These are phyloP conservation scores for Rhytidhysteron rufulum DNA, from an alignment of 2,329 filamentous ascomycete genomes.

Conservation along the genomic window DNA sequence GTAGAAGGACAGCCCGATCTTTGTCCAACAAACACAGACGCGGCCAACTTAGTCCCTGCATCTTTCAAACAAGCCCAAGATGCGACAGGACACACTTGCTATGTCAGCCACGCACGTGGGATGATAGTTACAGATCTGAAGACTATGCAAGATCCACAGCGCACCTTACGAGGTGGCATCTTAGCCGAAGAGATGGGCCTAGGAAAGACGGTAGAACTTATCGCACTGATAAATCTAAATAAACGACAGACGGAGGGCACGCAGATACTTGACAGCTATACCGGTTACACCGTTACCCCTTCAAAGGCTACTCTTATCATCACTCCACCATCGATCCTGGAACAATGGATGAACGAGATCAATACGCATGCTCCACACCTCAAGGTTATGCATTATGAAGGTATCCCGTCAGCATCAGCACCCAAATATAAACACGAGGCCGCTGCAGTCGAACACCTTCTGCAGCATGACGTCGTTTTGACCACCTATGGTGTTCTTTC, in stretches of 20 bases:
- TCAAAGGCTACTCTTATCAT: constrained; percentile 61
- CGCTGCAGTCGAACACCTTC: constrained; percentile 45
- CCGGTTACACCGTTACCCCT: constrained; percentile 43
- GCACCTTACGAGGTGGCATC: constrained; percentile 57
- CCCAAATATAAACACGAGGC: constrained; percentile 30
- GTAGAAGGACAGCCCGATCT: constrained; percentile 13
- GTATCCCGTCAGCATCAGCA: constrained; percentile 36
- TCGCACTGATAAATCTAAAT: constrained; percentile 66
- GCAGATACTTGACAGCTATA: constrained; percentile 37
- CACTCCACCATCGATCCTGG: constrained; percentile 57
- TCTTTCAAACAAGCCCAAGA: constrained; percentile 49
- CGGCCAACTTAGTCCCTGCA: constrained; percentile 24
- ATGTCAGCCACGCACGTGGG: constrained; percentile 62
- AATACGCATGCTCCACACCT: constrained; percentile 54
- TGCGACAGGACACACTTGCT: constrained; percentile 45
- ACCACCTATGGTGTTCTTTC: constrained; percentile 69
- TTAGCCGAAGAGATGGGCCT: constrained; percentile 80
- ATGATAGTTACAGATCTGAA: constrained; percentile 50
- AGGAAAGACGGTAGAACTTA: constrained; percentile 74
- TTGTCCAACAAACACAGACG: constrained; percentile 8
- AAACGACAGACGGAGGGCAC: constrained; percentile 30
- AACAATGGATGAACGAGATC: constrained; percentile 63
- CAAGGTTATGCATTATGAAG: constrained; percentile 54
- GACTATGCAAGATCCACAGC: constrained; percentile 38
- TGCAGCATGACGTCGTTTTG: constrained; percentile 55